phyloP scores from a whole-genome alignment of 164 flowering plant genomes.

The Malania oleifera region DNA sequence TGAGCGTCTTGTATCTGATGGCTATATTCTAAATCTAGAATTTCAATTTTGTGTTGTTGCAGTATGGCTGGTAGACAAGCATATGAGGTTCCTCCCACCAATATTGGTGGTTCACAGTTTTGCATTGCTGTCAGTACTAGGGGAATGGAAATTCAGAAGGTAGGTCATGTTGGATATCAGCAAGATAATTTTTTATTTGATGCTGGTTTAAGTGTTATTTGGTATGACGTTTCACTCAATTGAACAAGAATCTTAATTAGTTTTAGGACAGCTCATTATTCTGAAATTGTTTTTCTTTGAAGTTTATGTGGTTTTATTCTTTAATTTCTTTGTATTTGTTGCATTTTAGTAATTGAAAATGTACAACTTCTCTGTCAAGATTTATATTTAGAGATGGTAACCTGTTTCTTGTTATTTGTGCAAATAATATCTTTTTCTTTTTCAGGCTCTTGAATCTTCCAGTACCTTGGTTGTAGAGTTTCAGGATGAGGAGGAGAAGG shows the following conservation, averaged over 20 bases:
- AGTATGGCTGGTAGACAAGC: constrained; percentile 97
- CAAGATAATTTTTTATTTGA: background rate
- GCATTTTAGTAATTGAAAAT: too few species aligned
- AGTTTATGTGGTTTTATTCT: too few species aligned
- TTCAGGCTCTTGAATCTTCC: constrained; percentile 87
- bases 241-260: background rate
- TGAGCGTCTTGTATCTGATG: background rate
- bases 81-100: constrained; percentile 77
- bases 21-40: too few species aligned
- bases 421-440: constrained; percentile 5
- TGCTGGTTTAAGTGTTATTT: background rate
- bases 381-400: background rate
- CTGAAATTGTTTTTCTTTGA: too few species aligned
- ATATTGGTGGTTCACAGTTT: constrained; percentile 74
- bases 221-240: background rate
- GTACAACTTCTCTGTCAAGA: background rate
- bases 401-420: background rate
- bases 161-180: constrained; percentile 21
- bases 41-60: constrained; percentile 20
- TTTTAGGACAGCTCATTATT: too few species aligned
- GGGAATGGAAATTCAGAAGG: constrained; percentile 82
- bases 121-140: constrained; percentile 76
- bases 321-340: too few species aligned
- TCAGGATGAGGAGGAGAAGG: constrained; percentile 60
- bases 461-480: constrained; percentile 78